Conservation (phyloP, 768 basidiomycete genomes). For the Leccinum subgranulosum region DNA sequence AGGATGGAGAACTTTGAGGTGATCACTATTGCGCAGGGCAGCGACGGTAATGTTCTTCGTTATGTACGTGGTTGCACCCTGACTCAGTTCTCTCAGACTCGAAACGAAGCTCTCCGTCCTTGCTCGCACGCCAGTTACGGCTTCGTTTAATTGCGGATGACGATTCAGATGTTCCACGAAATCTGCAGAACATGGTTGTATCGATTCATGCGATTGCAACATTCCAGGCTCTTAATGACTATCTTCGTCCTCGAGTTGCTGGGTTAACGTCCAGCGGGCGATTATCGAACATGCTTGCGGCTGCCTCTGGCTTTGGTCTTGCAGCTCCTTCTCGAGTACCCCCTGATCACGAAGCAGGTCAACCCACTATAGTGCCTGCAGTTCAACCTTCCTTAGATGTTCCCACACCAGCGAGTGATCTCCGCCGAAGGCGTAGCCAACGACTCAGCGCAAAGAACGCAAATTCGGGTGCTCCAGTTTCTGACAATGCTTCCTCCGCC, state of each 20-base stretch:
- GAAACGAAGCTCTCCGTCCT: constrained; percentile 84
- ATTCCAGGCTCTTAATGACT: constrained; percentile 95
- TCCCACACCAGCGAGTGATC: constrained; percentile 36
- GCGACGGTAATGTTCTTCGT: constrained; percentile 54
- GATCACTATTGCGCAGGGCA: constrained; percentile 77
- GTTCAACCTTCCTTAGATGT: constrained; percentile 31
- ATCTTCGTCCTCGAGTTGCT: constrained; percentile 85
- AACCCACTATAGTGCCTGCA: constrained; percentile 26
- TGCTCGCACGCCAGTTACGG: constrained; percentile 90
- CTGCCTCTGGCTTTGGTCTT: constrained; percentile 67
- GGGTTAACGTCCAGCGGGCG: constrained; percentile 63
- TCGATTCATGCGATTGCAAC: constrained; percentile 99
- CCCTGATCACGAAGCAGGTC: constrained; percentile 32
- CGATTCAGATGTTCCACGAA: constrained; percentile 83
- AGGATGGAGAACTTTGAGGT: constrained; percentile 96
- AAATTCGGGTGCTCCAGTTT: constrained; percentile 11
- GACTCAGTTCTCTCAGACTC: constrained; percentile 52
- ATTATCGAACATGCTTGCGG: constrained; percentile 82
- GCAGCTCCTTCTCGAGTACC: constrained; percentile 40
- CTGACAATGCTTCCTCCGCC: constrained; percentile 13
- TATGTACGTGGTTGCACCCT: constrained; percentile 3
- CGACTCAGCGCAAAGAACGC: constrained; percentile 73
- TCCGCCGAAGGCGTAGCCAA: constrained; percentile 74
- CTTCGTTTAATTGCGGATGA: constrained; percentile 88
- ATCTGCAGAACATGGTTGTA: constrained; percentile 86